Percentiles rank a stretch among this genome's conserved stretches.
These are phyloP conservation scores for Macrophomina phaseolina DNA, from an alignment of 2,329 filamentous ascomycete genomes.

Conservation along the genomic window DNA sequence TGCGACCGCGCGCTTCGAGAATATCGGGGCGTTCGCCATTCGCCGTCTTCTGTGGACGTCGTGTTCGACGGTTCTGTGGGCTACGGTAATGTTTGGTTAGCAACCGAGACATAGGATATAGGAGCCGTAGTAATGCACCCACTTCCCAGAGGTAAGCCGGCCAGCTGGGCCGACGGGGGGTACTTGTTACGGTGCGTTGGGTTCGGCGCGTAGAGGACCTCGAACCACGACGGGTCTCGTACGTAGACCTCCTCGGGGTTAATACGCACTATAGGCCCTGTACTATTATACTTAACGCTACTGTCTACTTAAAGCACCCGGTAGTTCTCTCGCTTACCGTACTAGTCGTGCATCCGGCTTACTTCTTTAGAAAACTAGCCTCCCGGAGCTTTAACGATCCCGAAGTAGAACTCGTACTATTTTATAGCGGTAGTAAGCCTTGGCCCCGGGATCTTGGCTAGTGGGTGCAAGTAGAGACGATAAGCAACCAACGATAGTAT, in stretches of 20 bases:
- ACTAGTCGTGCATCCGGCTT: constrained; percentile 33
- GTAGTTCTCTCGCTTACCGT: constrained; percentile 27
- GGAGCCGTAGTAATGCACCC: background rate
- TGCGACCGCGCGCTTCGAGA: constrained; percentile 34
- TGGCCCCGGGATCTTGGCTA: constrained; percentile 28
- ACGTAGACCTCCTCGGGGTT: constrained; percentile 31
- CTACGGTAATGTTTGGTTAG: background rate
- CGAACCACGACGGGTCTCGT: constrained; percentile 30
- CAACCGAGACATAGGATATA: background rate
- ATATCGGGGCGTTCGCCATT: constrained; percentile 1
- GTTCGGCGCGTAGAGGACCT: constrained; percentile 23
- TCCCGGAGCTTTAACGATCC: constrained; percentile 11
- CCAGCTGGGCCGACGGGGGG: constrained; percentile 25
- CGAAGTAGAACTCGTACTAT: constrained; percentile 27
- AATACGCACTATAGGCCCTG: constrained; percentile 31
- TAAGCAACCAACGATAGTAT: constrained; percentile 7
- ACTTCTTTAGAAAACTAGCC: constrained; percentile 33
- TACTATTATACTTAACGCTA: background rate
- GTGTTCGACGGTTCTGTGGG: constrained; percentile 31
- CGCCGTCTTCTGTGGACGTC: constrained; percentile 40
- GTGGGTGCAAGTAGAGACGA: constrained; percentile 23
- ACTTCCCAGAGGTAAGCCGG: background rate
- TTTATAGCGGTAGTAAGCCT: constrained; percentile 28
- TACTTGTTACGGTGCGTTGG: constrained; percentile 24
- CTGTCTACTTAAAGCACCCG: background rate